Conservation (phyloP, 441 rosid genomes). For the Mallotus repandus region DNA sequence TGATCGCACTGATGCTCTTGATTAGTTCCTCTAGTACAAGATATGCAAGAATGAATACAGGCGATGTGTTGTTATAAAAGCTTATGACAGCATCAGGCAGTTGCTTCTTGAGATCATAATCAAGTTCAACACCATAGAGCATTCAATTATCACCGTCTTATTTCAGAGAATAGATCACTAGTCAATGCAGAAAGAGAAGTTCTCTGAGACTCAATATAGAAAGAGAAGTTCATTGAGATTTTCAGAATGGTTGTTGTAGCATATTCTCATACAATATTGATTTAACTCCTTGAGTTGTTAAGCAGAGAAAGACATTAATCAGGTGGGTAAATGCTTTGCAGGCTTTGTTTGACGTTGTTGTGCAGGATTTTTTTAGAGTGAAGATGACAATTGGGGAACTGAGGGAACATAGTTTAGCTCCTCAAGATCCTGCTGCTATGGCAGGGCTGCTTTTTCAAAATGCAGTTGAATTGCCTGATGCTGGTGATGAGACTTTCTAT, state of each 20-base stretch:
- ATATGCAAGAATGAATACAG: constrained; percentile 82
- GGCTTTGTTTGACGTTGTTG: constrained; percentile 71
- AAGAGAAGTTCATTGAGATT: constrained; percentile 70
- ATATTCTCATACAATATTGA: constrained; percentile 57
- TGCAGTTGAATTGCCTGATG: constrained; percentile 64
- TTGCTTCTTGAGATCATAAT: constrained; percentile 54
- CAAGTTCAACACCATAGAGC: constrained; percentile 68
- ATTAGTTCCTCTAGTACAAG: constrained; percentile 83
- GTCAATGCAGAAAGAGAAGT: too few species aligned
- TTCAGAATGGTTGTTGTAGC: constrained; percentile 67
- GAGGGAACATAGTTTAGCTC: constrained; percentile 63
- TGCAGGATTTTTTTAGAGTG: constrained; percentile 64
- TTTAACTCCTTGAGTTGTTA: constrained; percentile 57
- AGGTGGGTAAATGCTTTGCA: constrained; percentile 78
- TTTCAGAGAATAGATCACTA: constrained; percentile 76
- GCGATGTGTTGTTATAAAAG: constrained; percentile 83
- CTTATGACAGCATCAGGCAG: constrained; percentile 72
- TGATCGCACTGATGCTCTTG: constrained; percentile 87
- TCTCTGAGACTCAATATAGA: constrained; percentile 60
- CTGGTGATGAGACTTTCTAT: constrained; percentile 59
- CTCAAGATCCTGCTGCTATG: constrained; percentile 59
- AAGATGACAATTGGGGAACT: constrained; percentile 59
- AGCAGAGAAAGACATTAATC: constrained; percentile 48
- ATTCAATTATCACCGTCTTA: constrained; percentile 56
- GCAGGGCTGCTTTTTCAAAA: constrained; percentile 59